Evolutionary conservation across 1,284 basidiomycete species (phyloP), one percentile per base, ranked within the genome.

Genomic region (Ustilago shanxiensis): DNA sequence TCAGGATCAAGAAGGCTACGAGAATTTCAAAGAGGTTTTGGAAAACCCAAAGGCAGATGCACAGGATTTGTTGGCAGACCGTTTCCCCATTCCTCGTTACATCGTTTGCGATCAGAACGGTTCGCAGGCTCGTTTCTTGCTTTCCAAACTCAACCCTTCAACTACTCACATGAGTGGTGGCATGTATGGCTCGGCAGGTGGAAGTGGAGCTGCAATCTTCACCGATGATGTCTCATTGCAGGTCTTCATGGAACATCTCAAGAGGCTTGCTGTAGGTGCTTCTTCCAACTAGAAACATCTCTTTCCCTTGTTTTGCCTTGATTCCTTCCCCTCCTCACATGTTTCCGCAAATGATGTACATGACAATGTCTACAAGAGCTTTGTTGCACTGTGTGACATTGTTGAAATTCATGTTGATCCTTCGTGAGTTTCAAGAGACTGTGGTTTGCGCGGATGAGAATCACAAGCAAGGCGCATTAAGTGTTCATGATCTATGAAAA

Each of bases 31-130:
- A 85, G 95, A 98, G 87, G 88, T 98, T 64, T 89, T 99, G 41
- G 94, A 95, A 83, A 88, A 91, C 18, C 97, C 97, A 1, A 90
- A 89, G 53, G 86, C 82, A 53, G 89, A 90, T 90, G 90, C 90
- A 13, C 85, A 87, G 65, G 97, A 99, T 80, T 90, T 99, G 33
- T 90, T 99, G 31, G 91, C 92, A 37, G 97, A 99, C 86, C 92
- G 96, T 33, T 95, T 94, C 90, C 96, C 96, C 0, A 95, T 99
- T 79, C 96, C 96, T 1, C 92, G 97, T 51, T 99, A 98, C 88
- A 94, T 99, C 83, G 95, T 98, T 33, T 96, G 94, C 86, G 96
- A 99, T 87, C 95, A 98, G 87, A 95, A 95, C 58, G 97, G 96
- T 35, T 94, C 92, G 87, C 97, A 99, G 87, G 97, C 97, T 4